Conservation (phyloP, 2,329 filamentous ascomycete species). For the Scytalidium sp. region DNA sequence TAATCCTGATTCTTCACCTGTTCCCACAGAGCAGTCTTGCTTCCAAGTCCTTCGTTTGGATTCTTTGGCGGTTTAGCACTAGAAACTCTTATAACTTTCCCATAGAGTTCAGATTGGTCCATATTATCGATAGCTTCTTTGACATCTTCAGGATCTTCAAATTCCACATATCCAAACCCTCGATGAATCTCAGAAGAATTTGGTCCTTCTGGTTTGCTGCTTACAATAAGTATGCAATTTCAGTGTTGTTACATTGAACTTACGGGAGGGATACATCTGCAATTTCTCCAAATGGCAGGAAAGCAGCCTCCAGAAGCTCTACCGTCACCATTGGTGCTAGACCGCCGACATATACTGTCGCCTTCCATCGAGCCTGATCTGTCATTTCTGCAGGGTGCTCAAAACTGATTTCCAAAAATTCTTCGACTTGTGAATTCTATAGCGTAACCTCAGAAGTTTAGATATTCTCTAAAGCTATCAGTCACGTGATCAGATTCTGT, state of each 20-base stretch:
- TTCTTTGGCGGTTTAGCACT: constrained; percentile 91
- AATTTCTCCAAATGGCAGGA: constrained; percentile 96
- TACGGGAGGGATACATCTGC: constrained; percentile 80
- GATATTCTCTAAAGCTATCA: neutral
- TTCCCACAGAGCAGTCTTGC: constrained; percentile 94
- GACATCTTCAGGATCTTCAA: constrained; percentile 80
- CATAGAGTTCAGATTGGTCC: constrained; percentile 95
- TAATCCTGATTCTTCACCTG: constrained; percentile 72
- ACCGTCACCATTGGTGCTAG: constrained; percentile 75
- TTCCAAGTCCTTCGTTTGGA: constrained; percentile 80
- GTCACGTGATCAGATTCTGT: neutral
- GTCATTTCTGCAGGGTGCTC: constrained; percentile 59
- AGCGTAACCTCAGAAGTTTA: neutral
- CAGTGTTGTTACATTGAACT: constrained; percentile 8
- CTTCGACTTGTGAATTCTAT: neutral
- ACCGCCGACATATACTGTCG: constrained; percentile 89
- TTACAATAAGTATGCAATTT: constrained; percentile 7
- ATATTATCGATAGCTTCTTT: constrained; percentile 98
- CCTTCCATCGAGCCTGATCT: constrained; percentile 79
- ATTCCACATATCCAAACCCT: constrained; percentile 97
- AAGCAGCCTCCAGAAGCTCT: constrained; percentile 79
- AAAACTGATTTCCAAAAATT: neutral
- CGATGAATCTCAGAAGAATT: constrained; percentile 78
- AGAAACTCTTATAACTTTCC: constrained; percentile 86
- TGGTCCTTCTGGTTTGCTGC: constrained; percentile 71